Evolutionary conservation across 1,284 basidiomycete genomes (phyloP), one percentile per base, ranked within the genome.

Genomic region (Tausonia pullulans): DNA sequence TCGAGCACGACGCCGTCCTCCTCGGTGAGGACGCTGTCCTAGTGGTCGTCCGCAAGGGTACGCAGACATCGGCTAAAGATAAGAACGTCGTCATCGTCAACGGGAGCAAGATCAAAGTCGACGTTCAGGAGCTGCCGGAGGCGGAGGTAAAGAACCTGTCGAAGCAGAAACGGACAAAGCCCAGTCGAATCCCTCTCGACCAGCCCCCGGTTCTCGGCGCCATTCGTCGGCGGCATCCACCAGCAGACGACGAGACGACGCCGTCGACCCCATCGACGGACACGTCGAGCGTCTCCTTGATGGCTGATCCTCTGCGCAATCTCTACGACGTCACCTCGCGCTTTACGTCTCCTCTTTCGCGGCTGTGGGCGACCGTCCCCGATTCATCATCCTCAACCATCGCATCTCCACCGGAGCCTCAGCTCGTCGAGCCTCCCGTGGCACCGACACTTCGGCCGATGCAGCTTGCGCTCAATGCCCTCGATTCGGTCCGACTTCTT

Each of bases 41-140:
- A 54, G 82, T 83, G 2, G 84, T 88, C 65, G 85, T 97, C 6
- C 82, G 89, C 11, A 82, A 86, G n/a, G 89, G 87, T 9, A 66
- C 69, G 10, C 7, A 56, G 46, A 45, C 49, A 44, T 84, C 79
- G 2, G 75, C 81, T 8, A 78, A 72, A 67, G 88, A 92, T 70
- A 87, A 85, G 69, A 86, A 89, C 1, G 72, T 84, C 5, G 89
- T 95, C 5, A 87, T 87, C 78, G 85, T 97, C 66, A 99, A 99
- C 72, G 96, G 96, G 0, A 82, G 86, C 45, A 87, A 87, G 71
- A 79, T 92, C 60, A 81, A 82, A 62, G 87, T 98, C n/a, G 94
- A 98, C 71, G 81, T 87, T 40, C 93, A 98, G 73, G 92, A 96
- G 67, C 79, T 98, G 49, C 81, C 87, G 0, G 91, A 97, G 63